Conservation (phyloP, 163 green algal species). For the Trebouxiophyceae sp. region DNA sequence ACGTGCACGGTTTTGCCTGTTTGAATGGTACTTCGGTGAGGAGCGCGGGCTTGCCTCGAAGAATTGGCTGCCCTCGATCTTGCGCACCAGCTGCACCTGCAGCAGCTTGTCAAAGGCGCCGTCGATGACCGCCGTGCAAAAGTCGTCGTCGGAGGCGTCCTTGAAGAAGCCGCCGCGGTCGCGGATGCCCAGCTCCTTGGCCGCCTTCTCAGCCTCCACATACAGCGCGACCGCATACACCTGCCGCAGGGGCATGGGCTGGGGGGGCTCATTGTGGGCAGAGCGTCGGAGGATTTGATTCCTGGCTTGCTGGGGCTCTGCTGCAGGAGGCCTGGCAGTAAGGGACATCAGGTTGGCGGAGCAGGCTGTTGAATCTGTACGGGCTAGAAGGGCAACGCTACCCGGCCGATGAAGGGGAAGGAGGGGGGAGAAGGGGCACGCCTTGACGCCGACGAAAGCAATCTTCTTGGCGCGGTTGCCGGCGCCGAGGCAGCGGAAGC, state of each 20-base stretch:
- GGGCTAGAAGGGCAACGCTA: too few relatives aligned
- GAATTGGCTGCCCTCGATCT: constrained; percentile 37
- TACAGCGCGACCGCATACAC: constrained; percentile 74
- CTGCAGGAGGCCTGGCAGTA: neutral
- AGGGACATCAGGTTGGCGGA: too few relatives aligned
- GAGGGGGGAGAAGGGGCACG: constrained; percentile 4
- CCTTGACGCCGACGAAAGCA: constrained; percentile 57
- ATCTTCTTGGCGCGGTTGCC: constrained; percentile 39
- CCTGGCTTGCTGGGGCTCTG: neutral
- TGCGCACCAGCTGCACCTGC: constrained; percentile 39
- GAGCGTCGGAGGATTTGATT: neutral
- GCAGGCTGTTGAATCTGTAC: neutral
- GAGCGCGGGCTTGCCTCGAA: too few relatives aligned
- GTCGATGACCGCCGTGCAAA: constrained; percentile 59
- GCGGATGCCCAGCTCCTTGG: constrained; percentile 72
- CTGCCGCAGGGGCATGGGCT: constrained; percentile 19
- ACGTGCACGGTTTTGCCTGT: too few relatives aligned
- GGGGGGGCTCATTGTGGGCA: neutral
- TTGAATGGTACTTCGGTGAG: too few relatives aligned
- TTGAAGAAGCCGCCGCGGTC: constrained; percentile 64
- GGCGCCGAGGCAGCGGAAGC: constrained; percentile 60
- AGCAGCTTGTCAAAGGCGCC: constrained; percentile 76
- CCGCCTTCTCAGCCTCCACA: constrained; percentile 66
- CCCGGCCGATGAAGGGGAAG: too few relatives aligned
- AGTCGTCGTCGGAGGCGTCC: constrained; percentile 51